Percentiles rank a stretch among this genome's conserved stretches.
phyloP scores from a whole-genome alignment of 2,329 filamentous ascomycete genomes.

The Cercospora beticola region DNA sequence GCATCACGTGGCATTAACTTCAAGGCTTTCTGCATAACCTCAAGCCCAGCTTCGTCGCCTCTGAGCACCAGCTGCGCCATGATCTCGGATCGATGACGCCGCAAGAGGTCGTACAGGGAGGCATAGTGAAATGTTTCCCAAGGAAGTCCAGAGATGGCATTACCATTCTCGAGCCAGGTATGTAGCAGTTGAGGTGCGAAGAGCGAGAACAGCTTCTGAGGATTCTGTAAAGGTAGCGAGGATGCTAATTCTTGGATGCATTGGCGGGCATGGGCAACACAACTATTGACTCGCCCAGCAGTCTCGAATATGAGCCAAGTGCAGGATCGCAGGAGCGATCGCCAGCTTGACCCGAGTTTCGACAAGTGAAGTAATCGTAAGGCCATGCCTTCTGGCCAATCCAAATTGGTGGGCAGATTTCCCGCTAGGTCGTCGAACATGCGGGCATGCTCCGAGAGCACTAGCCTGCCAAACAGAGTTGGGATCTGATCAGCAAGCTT shows the following conservation, averaged over 20 bases:
- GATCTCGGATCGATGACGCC: constrained; percentile 71
- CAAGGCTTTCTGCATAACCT: constrained; percentile 61
- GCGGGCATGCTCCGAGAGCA: constrained; percentile 78
- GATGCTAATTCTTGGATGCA: constrained; percentile 68
- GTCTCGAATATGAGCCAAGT: constrained; percentile 95
- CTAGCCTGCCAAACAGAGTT: constrained; percentile 73
- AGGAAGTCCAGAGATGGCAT: constrained; percentile 69
- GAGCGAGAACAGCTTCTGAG: constrained; percentile 72
- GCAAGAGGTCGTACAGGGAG: constrained; percentile 66
- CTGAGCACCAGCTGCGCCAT: constrained; percentile 81
- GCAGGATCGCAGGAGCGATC: constrained; percentile 79
- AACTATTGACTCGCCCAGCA: constrained; percentile 67
- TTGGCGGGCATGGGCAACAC: constrained; percentile 67
- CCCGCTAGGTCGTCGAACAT: constrained; percentile 82
- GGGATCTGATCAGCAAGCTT: constrained; percentile 69
- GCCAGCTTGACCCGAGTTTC: constrained; percentile 77
- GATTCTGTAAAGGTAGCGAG: constrained; percentile 62
- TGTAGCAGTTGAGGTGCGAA: constrained; percentile 89
- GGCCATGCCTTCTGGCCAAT: constrained; percentile 78
- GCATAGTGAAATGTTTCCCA: constrained; percentile 81
- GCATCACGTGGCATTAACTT: constrained; percentile 55
- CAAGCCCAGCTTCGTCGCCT: constrained; percentile 63
- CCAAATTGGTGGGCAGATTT: constrained; percentile 68
- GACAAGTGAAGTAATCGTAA: constrained; percentile 75
- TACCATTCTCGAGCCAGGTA: constrained; percentile 72